Percentiles rank a stretch among this genome's conserved stretches.
These are phyloP conservation scores for Theobroma grandiflorum DNA, from an alignment of 441 rosid genomes.

Conservation along the genomic window DNA sequence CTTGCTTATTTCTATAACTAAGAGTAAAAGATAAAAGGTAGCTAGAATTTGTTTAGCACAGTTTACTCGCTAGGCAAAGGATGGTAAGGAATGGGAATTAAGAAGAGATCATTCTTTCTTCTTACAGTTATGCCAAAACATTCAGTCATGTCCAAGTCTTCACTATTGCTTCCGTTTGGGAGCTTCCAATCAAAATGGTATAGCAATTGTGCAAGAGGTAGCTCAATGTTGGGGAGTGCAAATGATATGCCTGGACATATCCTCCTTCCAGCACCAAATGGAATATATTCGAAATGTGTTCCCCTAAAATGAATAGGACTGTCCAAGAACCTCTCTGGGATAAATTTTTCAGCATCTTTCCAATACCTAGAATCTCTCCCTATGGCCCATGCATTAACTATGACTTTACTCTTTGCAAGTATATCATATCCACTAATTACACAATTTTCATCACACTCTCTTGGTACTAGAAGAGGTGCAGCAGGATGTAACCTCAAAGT, in stretches of 20 bases:
- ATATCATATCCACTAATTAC: slow-evolving; percentile 34
- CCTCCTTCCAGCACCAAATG: no score
- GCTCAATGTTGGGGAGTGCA: not conserved
- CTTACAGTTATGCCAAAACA: not conserved
- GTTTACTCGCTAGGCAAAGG: no score
- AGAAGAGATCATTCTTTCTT: not conserved
- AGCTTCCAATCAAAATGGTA: not conserved
- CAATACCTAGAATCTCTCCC: slow-evolving; percentile 26
- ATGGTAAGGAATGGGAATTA: no score
- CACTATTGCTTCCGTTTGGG: not conserved
- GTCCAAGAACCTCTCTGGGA: not conserved
- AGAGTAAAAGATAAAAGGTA: no score
- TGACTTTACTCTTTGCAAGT: slow-evolving; percentile 33
- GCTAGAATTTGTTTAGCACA: no score
- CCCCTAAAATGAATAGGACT: not conserved
- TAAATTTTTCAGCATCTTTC: not conserved
- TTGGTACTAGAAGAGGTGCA: slow-evolving; percentile 35
- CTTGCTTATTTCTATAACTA: no score
- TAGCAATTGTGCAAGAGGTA: not conserved
- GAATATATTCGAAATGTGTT: not conserved
- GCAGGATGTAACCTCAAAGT: slow-evolving; percentile 42
- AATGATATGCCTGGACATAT: no score
- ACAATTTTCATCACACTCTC: slow-evolving; percentile 32
- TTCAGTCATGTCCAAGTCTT: not conserved
- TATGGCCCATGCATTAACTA: slow-evolving; percentile 44